Conservation (phyloP, 2,329 filamentous ascomycete species). For the Corinectria fuckeliana region DNA sequence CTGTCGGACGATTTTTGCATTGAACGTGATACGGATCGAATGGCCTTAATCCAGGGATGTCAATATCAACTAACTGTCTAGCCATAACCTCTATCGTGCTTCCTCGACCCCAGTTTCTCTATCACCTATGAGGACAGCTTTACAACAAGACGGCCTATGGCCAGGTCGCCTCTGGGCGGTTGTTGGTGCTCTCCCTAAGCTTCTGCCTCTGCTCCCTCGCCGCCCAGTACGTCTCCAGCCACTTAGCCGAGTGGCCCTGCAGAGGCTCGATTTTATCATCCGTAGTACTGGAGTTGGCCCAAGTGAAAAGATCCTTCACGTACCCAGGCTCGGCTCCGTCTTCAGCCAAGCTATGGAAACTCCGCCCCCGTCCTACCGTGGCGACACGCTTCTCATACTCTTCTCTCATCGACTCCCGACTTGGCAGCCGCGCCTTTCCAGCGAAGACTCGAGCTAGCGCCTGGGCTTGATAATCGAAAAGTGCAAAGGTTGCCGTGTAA, state of each 20-base stretch:
- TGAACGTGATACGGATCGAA: too few relatives aligned
- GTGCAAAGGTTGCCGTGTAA: constrained; percentile 70
- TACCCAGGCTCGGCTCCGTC: constrained; percentile 33
- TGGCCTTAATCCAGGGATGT: too few relatives aligned
- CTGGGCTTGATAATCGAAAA: constrained; percentile 75
- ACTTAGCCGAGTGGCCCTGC: constrained; percentile 21
- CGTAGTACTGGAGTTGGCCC: constrained; percentile 26
- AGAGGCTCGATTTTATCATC: constrained; percentile 11
- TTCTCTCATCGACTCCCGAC: background rate
- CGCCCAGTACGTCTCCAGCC: constrained; percentile 24
- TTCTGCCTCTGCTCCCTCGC: constrained; percentile 21
- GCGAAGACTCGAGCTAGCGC: constrained; percentile 63
- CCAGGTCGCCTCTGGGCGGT: constrained; percentile 25
- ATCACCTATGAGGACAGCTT: background rate
- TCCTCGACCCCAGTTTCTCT: background rate
- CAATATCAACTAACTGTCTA: too few relatives aligned
- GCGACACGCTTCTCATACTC: constrained; percentile 35
- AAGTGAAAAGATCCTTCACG: constrained; percentile 30
- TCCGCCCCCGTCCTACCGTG: constrained; percentile 26
- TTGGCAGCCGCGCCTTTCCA: constrained; percentile 46
- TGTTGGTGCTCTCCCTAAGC: constrained; percentile 12
- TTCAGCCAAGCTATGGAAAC: constrained; percentile 35
- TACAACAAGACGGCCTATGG: background rate
- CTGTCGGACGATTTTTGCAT: too few relatives aligned
- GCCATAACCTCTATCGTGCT: too few relatives aligned